Conservation (phyloP, 2,329 filamentous ascomycete species). For the Thermoascus crustaceus region DNA sequence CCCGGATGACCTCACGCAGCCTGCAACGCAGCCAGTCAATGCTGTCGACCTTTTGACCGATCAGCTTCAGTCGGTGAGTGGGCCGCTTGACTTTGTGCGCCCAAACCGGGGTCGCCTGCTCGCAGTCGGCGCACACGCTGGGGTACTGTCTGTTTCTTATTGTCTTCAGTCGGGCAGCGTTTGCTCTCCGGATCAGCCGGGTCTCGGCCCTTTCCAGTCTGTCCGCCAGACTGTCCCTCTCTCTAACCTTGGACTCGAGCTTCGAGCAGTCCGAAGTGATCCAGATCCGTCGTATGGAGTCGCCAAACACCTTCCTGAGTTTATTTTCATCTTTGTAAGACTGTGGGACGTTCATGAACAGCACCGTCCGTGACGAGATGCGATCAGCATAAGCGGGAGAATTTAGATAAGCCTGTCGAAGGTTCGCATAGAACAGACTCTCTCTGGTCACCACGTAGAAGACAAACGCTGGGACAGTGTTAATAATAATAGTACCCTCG, state of each 20-base stretch:
- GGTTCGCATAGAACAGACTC: conserved; percentile 80
- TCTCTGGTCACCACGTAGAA: conserved; percentile 82
- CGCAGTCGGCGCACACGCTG: conserved; percentile 21
- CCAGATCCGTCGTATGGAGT: conserved; percentile 75
- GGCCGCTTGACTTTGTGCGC: conserved; percentile 51
- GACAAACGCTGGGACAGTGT: conserved; percentile 52
- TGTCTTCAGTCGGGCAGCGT: conserved; percentile 58
- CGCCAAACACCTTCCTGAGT: conserved; percentile 70
- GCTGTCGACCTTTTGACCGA: conserved; percentile 80
- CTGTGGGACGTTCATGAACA: conserved; percentile 77
- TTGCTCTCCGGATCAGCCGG: conserved; percentile 69
- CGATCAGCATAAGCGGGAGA: conserved; percentile 75
- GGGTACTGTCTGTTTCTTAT: conserved; percentile 26
- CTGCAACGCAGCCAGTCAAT: conserved; percentile 77
- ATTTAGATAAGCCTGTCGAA: conserved; percentile 83
- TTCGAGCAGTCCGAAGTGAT: conserved; percentile 68
- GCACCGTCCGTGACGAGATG: conserved; percentile 78
- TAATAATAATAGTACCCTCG: neutral
- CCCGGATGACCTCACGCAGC: conserved; percentile 61
- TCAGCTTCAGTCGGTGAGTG: conserved; percentile 60
- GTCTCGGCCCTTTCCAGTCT: conserved; percentile 82
- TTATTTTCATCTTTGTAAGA: conserved; percentile 66
- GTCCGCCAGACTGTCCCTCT: conserved; percentile 69
- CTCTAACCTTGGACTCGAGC: conserved; percentile 67
- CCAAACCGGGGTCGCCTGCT: conserved; percentile 20